Evolutionary conservation across 164 flowering plant genomes (phyloP), one percentile per base, ranked within the genome.

Genomic region (Hamamelis virginiana): DNA sequence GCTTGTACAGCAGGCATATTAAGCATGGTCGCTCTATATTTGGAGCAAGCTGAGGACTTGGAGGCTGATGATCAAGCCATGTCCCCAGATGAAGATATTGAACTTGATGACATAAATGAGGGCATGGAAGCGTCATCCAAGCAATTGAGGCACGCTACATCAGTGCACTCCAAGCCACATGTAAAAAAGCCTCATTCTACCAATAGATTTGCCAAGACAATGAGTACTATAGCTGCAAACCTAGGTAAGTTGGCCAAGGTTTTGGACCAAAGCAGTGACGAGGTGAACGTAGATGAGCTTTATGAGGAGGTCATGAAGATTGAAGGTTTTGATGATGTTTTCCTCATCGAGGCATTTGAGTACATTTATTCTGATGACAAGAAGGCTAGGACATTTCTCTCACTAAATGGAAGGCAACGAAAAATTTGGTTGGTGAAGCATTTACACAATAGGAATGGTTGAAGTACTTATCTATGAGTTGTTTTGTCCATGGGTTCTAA

Each of bases 81-180:
- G 28, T 14, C 33, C 8, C 28, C 12, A 33, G 66, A 44, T 22
- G 52, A 45, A 62, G 66, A 45, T 21, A 13, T 23, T 14, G 18
- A 62, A n/a, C 28, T 62, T 62, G 66, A 45, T 62, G 18, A 45
- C 52, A 44, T 45, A 44, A 48, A 44, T 6, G 52, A 45, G 19
- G 66, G 66, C 38, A 62, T 62, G 52, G 66, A 62, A 44, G 53
- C 66, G 21, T 45, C 66, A 62, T 62, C 66, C 11, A 26, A 62
- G 52, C 66, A 62, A 22, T 18, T 47, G 9, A 33, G 41, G 41
- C 41, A 2, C 41, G 5, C 18, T 59, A 38, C 66, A n/a, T 62
- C 52, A 21, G 0, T 8, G 12, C 52, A 22, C 28, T 12, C 51
- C 47, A 45, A n/a, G 19, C 15, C 3, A 15, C 18, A 12, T 45